Conservation (phyloP, 2,329 filamentous ascomycete genomes). For the Colletotrichum cuscutae region DNA sequence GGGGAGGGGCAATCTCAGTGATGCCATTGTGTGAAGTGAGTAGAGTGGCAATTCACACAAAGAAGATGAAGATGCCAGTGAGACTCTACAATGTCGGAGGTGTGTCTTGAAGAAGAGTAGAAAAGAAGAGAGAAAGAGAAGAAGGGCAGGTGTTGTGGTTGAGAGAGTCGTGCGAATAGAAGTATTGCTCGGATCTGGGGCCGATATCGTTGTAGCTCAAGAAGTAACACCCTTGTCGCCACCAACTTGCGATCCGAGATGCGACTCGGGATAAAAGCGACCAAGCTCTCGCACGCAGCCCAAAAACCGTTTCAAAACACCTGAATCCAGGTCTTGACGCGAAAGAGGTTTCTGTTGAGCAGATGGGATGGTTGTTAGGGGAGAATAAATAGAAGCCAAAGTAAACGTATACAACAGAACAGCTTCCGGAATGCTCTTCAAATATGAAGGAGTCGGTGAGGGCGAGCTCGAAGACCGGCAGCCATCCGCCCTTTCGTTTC, state of each 20-base stretch:
- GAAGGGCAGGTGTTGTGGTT: background rate
- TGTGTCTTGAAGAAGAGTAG: background rate
- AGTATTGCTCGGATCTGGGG: constrained; percentile 27
- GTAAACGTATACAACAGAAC: background rate
- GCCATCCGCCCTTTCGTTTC: background rate
- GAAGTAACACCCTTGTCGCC: constrained; percentile 31
- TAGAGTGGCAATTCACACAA: background rate
- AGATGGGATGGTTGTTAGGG: background rate
- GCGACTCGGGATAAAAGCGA: constrained; percentile 18
- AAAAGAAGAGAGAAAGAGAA: background rate
- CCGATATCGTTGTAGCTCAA: constrained; percentile 31
- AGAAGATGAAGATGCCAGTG: background rate
- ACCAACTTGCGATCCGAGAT: constrained; percentile 13
- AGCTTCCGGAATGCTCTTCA: background rate
- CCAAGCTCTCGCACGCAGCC: constrained; percentile 4
- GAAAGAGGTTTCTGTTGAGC: background rate
- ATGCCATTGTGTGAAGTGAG: constrained; percentile 33
- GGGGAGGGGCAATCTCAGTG: constrained; percentile 33
- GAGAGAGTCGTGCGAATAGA: constrained; percentile 17
- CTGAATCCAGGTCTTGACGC: background rate
- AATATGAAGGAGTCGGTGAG: constrained; percentile 18
- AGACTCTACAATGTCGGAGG: background rate
- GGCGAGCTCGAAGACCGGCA: background rate
- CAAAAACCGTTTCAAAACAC: background rate
- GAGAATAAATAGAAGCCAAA: no score